Base-by-base conservation (phyloP, 179 eudicot species). In the Patellifolia procumbens region DNA sequence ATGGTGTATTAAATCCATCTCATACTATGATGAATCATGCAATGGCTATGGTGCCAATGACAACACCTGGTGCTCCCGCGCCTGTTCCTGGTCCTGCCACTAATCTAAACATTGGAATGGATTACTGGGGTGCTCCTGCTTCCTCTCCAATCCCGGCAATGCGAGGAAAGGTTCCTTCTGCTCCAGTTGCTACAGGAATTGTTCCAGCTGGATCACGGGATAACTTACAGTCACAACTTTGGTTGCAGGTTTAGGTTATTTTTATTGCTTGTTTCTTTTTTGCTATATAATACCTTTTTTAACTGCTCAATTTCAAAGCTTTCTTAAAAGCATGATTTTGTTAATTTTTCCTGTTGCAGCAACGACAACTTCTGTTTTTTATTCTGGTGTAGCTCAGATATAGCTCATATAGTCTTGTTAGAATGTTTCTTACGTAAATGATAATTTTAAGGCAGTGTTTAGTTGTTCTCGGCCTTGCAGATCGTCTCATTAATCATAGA, bases 41-140 rank as follows among this genome's bases (percentile, higher is more conserved):
- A 46, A 84, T 90, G 87, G 55, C 89, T 15, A 76, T 89, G 3
- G 63, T 90, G 78, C 89, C 97, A 70, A 82, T 90, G 81, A 59
- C 96, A 78, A 87, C 84, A 31, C 78, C 89, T 67, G 96, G 86
- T 81, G 88, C 86, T 63, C 83, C 86, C 2, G 91, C 82, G 49
- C 79, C 87, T 70, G 83, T 87, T 77, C 73, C 91, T 56, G 96
- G 97, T 45, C 99, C 99, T 65, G 83, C 97, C 35, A 96, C 98
- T 39, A 96, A 93, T 85, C 81, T 96, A 79, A 93, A 96, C 80
- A 96, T 93, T 60, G 98, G 99, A 51, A 91, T 93, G 99, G 99
- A 96, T 76, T 93, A 93, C 73, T 96, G 99, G 99, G 93, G 91
- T 65, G 71, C 85, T 72, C 83, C 94, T 68, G 80, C 89, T 71